Base-by-base conservation (phyloP, 176 grass and related monocot genomes). In the Lolium rigidum region DNA sequence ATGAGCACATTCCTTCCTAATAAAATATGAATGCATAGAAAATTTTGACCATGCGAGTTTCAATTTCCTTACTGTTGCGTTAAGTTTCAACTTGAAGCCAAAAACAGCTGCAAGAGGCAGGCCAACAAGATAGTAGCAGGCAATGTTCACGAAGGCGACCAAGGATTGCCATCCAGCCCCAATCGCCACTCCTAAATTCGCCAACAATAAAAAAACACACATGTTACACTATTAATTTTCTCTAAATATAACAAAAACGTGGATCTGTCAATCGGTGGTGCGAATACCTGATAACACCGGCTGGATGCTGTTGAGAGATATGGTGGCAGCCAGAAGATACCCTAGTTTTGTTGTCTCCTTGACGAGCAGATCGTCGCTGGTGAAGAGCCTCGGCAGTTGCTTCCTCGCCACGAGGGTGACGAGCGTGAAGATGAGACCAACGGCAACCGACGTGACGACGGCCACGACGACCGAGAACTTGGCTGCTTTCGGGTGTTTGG, bases 141-240 rank as follows among this genome's bases (percentile, higher is more conserved):
- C 89, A 12, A 86, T 86, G 88, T 96, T 96, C 38, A 96, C 72
- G 77, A 90, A 87, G 0, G 87, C 94, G 26, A 93, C 92, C 54
- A 92, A 48, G 12, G 94, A 82, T 73, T 97, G 92, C 94, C 94
- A 97, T n/a, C 92, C 94, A 18, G 90, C 94, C 6, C 92, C 94
- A 50, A 94, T 97, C 58, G 87, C 82, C 59, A 97, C 90, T 4
- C 94, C 91, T 97, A 68, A 18, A 62, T 15, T 7, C 20, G 20
- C 16, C 48, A 58, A 16, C 4, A 17, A 4, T 3, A 14, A 74
- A 4, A n/a, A 7, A 67, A 17, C n/a, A 46, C 15, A 13, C 74
- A 51, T 10, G 9, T 47, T 49, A 21, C 44, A 21, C 16, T 51
- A 2, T 0, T 52, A 2, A 21, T 31, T 13, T 31, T 11, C 10